phyloP scores from a whole-genome alignment of 169 alveolate genomes.

The Miamiensis avidus region DNA sequence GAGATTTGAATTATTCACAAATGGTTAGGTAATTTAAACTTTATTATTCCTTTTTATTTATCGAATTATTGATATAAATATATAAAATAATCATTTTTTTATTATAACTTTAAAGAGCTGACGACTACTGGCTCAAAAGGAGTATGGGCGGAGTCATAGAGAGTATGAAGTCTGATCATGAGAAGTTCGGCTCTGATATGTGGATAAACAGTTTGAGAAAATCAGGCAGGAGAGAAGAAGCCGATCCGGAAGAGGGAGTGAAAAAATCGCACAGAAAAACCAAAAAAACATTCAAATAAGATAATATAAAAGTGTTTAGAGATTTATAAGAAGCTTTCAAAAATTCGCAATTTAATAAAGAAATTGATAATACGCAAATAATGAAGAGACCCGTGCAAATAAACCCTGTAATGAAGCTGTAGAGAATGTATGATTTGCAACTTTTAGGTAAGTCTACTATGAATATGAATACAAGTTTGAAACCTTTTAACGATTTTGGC shows the following conservation, averaged over 20 bases:
- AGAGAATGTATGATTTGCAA: no score
- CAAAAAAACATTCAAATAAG: not conserved
- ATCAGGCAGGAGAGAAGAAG: not conserved
- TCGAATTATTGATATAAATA: no score
- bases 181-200: not conserved
- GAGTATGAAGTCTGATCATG: not conserved
- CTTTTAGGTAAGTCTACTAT: not conserved
- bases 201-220: not conserved
- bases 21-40: no score
- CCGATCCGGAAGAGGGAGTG: not conserved
- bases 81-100: no score
- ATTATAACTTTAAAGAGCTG: no score
- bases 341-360: not conserved
- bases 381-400: not conserved
- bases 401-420: not conserved
- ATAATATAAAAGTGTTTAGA: not conserved
- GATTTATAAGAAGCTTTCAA: no score
- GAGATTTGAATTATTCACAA: no score
- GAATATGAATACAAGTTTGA: no score
- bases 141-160: not conserved
- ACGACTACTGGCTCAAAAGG: no score
- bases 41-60: no score
- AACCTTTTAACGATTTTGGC: not conserved
- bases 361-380: not conserved
- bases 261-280: not conserved